Base-by-base conservation (phyloP, 1,139 yeast species). In the Yamadazyma kanchanaburiensis region DNA sequence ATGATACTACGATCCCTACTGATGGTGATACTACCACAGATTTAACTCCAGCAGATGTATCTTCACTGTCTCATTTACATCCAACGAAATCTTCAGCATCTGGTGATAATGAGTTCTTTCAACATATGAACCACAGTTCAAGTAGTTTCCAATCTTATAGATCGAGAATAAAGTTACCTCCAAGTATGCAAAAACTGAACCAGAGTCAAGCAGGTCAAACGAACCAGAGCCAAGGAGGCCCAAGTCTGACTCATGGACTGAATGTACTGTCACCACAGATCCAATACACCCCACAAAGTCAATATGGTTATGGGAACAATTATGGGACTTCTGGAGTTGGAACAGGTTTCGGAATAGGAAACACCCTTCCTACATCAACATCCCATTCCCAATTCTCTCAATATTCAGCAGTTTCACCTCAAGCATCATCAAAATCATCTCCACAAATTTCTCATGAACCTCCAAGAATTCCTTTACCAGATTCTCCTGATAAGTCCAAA, bases 111-210 rank as follows among this genome's bases (percentile, higher is more conserved):
- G 37, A 25, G 5, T 18, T 37, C 17, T 36, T 33, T 27, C 38
- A 39, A 21, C 37, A 36, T 24, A 18, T 46, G 29, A 55, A 52
- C 37, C 42, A 46, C 10, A 55, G 61, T 35, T 43, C 45, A 12
- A 39, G 57, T 30, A 58, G 62, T 33, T 55, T 55, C 37, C 53
- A 39, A 25, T 49, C 60, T 4, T 60, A 58, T 40, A 57, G 60
- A 28, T 52, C 64, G 3, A 42, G 67, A 28, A 58, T 61, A 20
- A 60, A 55, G 35, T 42, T 61, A 13, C 68, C 67, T 10, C 48
- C 51, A 8, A 39, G 37, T 11, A 28, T 39, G 10, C 50, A 40
- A 30, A 30, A 33, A 2, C 43, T 36, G 22, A 24, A 32, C 5
- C 37, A 38, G 19, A 30, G 28, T 6, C 31, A 30, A 11, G 31